Conservation (phyloP, 1,284 basidiomycete species). For the Trichosporon faecale region DNA sequence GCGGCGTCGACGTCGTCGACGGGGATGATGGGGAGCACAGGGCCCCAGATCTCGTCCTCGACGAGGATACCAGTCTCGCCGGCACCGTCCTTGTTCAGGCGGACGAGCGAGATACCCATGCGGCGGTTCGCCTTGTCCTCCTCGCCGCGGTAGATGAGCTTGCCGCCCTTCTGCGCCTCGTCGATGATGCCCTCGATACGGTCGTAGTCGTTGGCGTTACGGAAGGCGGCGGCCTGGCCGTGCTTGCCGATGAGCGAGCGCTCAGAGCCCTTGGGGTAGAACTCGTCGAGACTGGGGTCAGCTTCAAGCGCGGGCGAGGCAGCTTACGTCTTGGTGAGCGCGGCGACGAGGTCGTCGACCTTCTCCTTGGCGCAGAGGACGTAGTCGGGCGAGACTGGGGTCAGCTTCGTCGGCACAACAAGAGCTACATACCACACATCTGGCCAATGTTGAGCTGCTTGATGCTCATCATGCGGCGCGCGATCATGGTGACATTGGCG, state of each 20-base stretch:
- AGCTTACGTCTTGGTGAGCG: constrained; percentile 59
- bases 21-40: constrained; percentile 70
- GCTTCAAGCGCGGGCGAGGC: constrained; percentile 28
- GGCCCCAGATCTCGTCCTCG: constrained; percentile 71
- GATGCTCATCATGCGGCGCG: constrained; percentile 65
- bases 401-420: not conserved
- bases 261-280: constrained; percentile 47
- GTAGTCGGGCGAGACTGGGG: constrained; percentile 65
- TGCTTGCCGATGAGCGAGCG: constrained; percentile 54
- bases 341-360: constrained; percentile 63
- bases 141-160: constrained; percentile 67
- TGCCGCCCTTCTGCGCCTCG: constrained; percentile 61
- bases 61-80: constrained; percentile 62
- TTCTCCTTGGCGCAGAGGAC: constrained; percentile 65
- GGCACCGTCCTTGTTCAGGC: constrained; percentile 59
- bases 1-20: constrained; percentile 69
- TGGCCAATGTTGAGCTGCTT: constrained; percentile 74
- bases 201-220: constrained; percentile 59
- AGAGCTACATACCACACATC: constrained; percentile 42
- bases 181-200: constrained; percentile 66
- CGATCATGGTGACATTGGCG: constrained; percentile 53
- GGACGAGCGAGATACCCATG: constrained; percentile 53
- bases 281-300: constrained; percentile 34
- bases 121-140: constrained; percentile 56
- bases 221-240: constrained; percentile 57